Evolutionary conservation across 768 basidiomycete species (phyloP), one percentile per base, ranked within the genome.

Genomic region (Glaciozyma antarctica): DNA sequence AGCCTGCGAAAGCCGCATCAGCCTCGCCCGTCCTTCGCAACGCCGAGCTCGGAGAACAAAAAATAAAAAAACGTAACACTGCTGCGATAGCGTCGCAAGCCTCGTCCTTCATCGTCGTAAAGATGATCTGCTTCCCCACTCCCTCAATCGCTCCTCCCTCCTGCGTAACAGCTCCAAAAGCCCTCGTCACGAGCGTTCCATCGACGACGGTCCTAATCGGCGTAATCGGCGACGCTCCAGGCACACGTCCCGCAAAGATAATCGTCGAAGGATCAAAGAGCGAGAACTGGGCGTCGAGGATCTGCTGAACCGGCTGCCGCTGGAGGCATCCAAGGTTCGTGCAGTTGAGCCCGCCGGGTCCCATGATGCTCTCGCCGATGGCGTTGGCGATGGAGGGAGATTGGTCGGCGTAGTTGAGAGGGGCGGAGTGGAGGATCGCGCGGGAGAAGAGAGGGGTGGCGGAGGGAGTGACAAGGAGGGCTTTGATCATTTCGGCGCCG

Each of bases 401-500:
- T 32, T 70, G 71, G 28, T 73, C 71, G 52, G 68, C 73, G 55
- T 73, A 75, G 47, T 69, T 56, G 83, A 92, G 88, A 4, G 90
- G 87, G 73, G 92, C 91, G 0, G 88, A 90, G 61, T 93, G 89
- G 24, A 92, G 74, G 63, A 90, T 89, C 0, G 85, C 88, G 59
- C 82, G 86, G 64, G 81, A 79, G 80, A 93, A 93, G 58, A 90
- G 78, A 1, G 82, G 79, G 28, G 82, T 80, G 0, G 85, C 89
- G 4, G 84, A 83, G 4, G 90, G 87, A 4, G 80, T 79, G 19
- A 85, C 87, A 47, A 92, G 81, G 56, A 93, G 78, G 1, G 88
- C 84, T 63, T 89, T 81, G 73, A 93, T 82, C 80, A 91, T 81
- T 66, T 78, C 83, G 49, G 76, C 74, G 44, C 81, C 81, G 7